These are phyloP conservation scores for Irineochytrium annulatum DNA, from an alignment of 192 early-diverging fungal species.

Conservation along the genomic window DNA sequence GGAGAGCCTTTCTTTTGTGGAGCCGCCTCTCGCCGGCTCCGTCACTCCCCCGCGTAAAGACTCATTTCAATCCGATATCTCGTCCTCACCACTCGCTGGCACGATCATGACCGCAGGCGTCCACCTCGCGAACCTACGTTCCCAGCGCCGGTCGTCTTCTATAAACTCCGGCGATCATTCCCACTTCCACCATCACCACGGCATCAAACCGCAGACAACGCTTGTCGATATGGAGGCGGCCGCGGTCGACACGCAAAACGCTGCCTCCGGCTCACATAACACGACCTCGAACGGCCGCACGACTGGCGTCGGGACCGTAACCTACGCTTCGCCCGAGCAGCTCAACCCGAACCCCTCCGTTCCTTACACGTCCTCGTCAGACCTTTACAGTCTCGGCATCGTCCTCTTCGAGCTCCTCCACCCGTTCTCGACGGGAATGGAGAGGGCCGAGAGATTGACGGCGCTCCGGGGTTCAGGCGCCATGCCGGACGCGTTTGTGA, in stretches of 20 bases:
- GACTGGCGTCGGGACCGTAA: slow-evolving; percentile 68
- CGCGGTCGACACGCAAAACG: too few species aligned
- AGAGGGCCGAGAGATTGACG: slow-evolving; percentile 68
- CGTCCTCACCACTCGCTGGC: too few species aligned
- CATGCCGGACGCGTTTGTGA: slow-evolving; percentile 68
- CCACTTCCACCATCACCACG: neutral
- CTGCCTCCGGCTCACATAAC: too few species aligned
- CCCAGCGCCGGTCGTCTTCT: neutral
- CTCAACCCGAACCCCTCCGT: slow-evolving; percentile 38
- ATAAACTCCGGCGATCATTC: neutral
- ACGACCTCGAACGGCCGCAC: too few species aligned
- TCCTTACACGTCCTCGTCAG: slow-evolving; percentile 49
- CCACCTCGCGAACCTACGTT: too few species aligned
- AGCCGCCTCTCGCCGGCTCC: too few species aligned
- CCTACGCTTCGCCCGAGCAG: slow-evolving; percentile 85
- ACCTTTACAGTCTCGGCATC: slow-evolving; percentile 95
- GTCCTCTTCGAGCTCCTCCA: slow-evolving; percentile 94
- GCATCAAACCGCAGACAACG: too few species aligned
- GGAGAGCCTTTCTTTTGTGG: too few species aligned
- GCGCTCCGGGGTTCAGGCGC: slow-evolving; percentile 61
- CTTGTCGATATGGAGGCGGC: too few species aligned
- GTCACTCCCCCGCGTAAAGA: too few species aligned
- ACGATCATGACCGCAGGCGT: too few species aligned
- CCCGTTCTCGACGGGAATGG: slow-evolving; percentile 87
- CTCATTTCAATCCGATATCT: too few species aligned